A percentile compares a stretch with the other conserved stretches of the same genome.
Conservation (phyloP, 75 land plant genomes). For the Isoetes taiwanensis region DNA sequence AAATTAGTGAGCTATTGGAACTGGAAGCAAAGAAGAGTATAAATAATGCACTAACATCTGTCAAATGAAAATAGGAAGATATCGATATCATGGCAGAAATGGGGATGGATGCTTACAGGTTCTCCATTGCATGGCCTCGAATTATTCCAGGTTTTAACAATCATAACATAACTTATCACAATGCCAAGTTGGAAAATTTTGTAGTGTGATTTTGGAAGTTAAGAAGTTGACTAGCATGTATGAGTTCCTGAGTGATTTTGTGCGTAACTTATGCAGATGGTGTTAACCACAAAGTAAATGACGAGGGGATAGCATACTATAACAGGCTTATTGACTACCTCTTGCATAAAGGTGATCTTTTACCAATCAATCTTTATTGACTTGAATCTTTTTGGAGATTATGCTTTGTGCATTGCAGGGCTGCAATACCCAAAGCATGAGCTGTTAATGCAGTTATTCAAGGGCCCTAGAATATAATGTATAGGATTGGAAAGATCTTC, state of each 20-base stretch:
- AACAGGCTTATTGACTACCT: not conserved
- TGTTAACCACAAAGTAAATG: not conserved
- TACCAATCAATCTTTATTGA: not conserved
- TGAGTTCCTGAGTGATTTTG: not conserved
- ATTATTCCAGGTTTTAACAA: constrained; percentile 16
- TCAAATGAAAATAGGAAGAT: constrained; percentile 17
- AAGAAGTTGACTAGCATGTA: not conserved
- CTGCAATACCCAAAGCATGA: too few species aligned
- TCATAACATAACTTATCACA: not conserved
- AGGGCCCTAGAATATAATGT: too few species aligned
- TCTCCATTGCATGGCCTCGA: constrained; percentile 17
- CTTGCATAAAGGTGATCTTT: not conserved
- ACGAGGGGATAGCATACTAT: constrained; percentile 1
- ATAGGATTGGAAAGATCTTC: too few species aligned
- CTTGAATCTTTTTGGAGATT: too few species aligned
- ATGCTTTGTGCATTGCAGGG: too few species aligned
- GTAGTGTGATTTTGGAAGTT: not conserved
- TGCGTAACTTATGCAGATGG: constrained; percentile 6
- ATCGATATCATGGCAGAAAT: constrained; percentile 11
- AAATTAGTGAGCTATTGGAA: too few species aligned
- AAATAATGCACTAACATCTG: too few species aligned
- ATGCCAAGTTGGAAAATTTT: not conserved
- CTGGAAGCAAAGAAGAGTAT: too few species aligned
- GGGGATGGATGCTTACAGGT: constrained; percentile 18
- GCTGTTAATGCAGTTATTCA: too few species aligned